These are phyloP conservation scores for Cryptosporidium tyzzeri DNA, from an alignment of 169 alveolate genomes.

Conservation along the genomic window DNA sequence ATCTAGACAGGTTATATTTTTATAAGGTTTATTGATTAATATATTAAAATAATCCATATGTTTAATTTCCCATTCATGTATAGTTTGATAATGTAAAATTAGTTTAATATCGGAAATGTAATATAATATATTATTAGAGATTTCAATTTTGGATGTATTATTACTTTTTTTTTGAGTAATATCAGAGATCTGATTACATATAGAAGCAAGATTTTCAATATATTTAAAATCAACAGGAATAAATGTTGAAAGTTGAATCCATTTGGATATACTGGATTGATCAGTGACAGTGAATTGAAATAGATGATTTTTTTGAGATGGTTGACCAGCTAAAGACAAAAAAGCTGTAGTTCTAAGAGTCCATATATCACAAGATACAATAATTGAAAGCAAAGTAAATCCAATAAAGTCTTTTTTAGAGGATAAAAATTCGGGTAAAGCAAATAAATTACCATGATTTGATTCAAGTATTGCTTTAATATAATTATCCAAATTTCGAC, in stretches of 20 bases:
- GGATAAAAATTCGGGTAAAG: slow-evolving; percentile 17
- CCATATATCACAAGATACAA: slow-evolving; percentile 48
- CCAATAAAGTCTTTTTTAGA: neutral
- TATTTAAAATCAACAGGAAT: slow-evolving; percentile 21
- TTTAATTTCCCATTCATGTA: slow-evolving; percentile 31
- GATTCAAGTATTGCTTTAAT: neutral
- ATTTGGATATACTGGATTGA: neutral
- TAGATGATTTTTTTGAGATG: neutral
- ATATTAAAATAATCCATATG: neutral
- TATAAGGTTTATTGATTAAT: neutral
- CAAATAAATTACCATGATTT: neutral
- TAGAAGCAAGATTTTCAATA: slow-evolving; percentile 3
- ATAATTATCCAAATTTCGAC: slow-evolving; percentile 14
- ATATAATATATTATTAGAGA: neutral
- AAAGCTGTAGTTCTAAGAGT: slow-evolving; percentile 63
- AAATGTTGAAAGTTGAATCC: slow-evolving; percentile 34
- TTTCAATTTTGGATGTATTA: neutral
- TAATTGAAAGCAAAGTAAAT: slow-evolving; percentile 5
- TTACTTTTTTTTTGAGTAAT: neutral
- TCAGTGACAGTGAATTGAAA: neutral
- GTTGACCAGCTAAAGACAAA: slow-evolving; percentile 5
- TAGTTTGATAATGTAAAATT: neutral
- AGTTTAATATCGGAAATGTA: neutral
- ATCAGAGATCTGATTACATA: neutral
- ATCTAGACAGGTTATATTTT: neutral